phyloP scores from a whole-genome alignment of 108 stramenopile species.

The Fistulifera pelliculosa region DNA sequence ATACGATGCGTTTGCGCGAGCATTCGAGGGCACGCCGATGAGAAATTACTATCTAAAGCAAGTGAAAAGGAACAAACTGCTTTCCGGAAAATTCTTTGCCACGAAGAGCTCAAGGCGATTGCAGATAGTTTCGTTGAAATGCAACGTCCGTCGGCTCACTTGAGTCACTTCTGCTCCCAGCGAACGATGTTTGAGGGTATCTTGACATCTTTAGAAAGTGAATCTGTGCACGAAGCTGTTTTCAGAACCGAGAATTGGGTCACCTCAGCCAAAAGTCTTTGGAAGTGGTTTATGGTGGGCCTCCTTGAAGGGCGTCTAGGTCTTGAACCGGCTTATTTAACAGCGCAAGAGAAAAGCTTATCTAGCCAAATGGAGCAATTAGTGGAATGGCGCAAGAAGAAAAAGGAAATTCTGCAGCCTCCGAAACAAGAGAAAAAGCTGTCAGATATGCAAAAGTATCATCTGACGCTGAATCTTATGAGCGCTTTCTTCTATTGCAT shows the following conservation, averaged over 20 bases:
- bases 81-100: constrained; percentile 24
- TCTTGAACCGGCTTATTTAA: constrained; percentile 37
- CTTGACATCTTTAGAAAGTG: constrained; percentile 4
- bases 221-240: constrained; percentile 22
- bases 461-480: constrained; percentile 53
- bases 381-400: constrained; percentile 42
- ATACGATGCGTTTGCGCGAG: constrained; percentile 58
- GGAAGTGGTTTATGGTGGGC: constrained; percentile 42
- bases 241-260: constrained; percentile 6
- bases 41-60: constrained; percentile 45
- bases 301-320: constrained; percentile 41
- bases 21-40: constrained; percentile 53
- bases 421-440: not conserved
- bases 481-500: constrained; percentile 81
- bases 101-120: constrained; percentile 25
- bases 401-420: not conserved
- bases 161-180: constrained; percentile 11
- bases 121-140: constrained; percentile 10
- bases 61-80: constrained; percentile 5
- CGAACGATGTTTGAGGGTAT: constrained; percentile 20
- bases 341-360: constrained; percentile 38
- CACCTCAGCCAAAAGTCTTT: constrained; percentile 14
- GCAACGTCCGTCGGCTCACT: not conserved
- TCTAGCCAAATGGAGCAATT: constrained; percentile 37
- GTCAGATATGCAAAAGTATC: constrained; percentile 6